These are phyloP conservation scores for Cyanodermella asteris DNA, from an alignment of 2,329 filamentous ascomycete genomes.

Conservation along the genomic window DNA sequence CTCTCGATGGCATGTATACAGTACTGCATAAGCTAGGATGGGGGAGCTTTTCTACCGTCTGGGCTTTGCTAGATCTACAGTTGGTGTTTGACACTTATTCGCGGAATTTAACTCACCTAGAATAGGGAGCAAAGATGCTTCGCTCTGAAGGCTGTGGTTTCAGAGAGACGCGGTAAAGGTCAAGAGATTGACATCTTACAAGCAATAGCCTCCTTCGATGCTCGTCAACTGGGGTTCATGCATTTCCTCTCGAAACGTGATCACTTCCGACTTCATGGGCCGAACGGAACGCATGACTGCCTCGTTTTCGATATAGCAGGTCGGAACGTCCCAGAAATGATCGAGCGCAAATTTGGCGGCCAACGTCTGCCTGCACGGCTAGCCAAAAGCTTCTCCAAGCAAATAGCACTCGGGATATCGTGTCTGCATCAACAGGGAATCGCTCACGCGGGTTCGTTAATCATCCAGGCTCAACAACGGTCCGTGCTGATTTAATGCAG, in stretches of 20 bases:
- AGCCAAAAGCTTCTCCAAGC: conserved; percentile 7
- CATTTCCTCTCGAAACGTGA: conserved; percentile 13
- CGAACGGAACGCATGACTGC: conserved; percentile 15
- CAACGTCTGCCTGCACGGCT: conserved; percentile 7
- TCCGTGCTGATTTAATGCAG: conserved; percentile 4
- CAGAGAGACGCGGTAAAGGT: conserved; percentile 9
- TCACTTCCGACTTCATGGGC: conserved; percentile 13
- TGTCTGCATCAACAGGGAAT: conserved; percentile 8
- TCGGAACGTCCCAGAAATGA: conserved; percentile 3
- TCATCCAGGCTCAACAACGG: neutral
- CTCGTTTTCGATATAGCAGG: conserved; percentile 10
- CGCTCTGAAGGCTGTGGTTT: conserved; percentile 14
- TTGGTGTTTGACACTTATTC: too few species aligned
- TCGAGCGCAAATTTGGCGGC: conserved; percentile 6
- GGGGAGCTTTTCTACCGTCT: conserved; percentile 24
- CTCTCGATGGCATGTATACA: conserved; percentile 20
- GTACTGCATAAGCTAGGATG: conserved; percentile 24
- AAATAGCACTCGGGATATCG: conserved; percentile 7
- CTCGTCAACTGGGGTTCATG: conserved; percentile 7
- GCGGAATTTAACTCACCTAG: conserved; percentile 4
- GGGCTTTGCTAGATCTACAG: conserved; percentile 18
- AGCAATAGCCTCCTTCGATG: conserved; percentile 1
- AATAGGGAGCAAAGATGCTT: conserved; percentile 8
- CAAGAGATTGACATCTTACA: conserved; percentile 9
- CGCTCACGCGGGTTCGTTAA: conserved; percentile 7